These are phyloP conservation scores for Melianthus villosus DNA, from an alignment of 441 rosid species.

Conservation along the genomic window DNA sequence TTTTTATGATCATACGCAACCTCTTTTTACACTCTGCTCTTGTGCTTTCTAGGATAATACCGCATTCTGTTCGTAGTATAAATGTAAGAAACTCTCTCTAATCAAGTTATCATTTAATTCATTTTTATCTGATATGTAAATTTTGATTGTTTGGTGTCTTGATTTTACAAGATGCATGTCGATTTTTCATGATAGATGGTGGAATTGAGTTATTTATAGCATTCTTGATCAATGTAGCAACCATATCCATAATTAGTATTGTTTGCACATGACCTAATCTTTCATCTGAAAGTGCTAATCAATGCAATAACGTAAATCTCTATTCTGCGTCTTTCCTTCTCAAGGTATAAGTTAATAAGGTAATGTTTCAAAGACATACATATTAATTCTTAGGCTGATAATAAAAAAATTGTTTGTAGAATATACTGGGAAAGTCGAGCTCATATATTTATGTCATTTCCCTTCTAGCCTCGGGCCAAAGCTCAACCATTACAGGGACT, in stretches of 20 bases:
- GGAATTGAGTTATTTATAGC: conserved; percentile 48
- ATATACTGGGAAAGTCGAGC: conserved; percentile 80
- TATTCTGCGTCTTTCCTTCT: conserved; percentile 57
- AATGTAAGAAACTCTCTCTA: conserved; percentile 24
- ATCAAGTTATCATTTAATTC: too few species aligned
- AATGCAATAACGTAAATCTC: conserved; percentile 33
- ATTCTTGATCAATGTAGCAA: conserved; percentile 40
- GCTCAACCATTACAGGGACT: conserved; percentile 94
- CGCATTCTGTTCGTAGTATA: conserved; percentile 31
- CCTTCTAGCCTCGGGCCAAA: conserved; percentile 81
- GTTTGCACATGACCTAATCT: conserved; percentile 25
- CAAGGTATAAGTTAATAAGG: conserved; percentile 19
- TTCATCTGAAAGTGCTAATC: conserved; percentile 9
- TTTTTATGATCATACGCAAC: conserved; percentile 27
- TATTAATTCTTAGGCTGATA: background rate
- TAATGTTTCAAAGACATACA: too few species aligned
- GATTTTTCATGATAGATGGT: conserved; percentile 49
- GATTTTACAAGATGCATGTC: conserved; percentile 32
- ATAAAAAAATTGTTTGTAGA: conserved; percentile 24
- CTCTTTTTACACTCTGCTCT: conserved; percentile 61
- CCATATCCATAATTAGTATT: conserved; percentile 34
- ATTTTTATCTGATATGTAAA: too few species aligned
- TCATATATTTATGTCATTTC: conserved; percentile 73
- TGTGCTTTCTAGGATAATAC: conserved; percentile 47
- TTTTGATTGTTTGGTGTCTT: too few species aligned